Evolutionary conservation across 768 basidiomycete genomes (phyloP), one percentile per base, ranked within the genome.

Genomic region (Termitomyces sp.): DNA sequence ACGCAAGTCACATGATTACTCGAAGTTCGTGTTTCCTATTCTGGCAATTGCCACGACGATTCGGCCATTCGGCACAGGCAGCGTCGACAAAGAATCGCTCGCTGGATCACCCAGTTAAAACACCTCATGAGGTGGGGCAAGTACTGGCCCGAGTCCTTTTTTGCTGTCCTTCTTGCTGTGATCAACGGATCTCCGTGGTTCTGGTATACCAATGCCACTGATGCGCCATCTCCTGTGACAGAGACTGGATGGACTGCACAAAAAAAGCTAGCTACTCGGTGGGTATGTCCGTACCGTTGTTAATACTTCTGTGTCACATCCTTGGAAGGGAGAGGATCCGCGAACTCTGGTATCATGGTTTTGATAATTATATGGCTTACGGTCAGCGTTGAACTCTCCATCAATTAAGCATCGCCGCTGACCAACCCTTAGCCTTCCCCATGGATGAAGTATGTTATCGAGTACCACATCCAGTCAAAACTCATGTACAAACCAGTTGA

Each of bases 281-380:
- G 65, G 56, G 80, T 67, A 56, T 33, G 18, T 42, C 26, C 43
- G 4, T 16, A 22, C 52, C 7, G 24, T 4, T 28, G 13, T n/a
- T 24, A 45, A 14, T 38, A 22, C 9, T 49, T 24, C 45, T 18
- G 53, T 35, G 38, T 57, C 36, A 38, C 33, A 32, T 36, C 16
- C 10, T 47, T 58, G 36, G 6, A 62, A 93, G 92, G 46, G 81
- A 92, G 63, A 79, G 78, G 65, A 86, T 85, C 9, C 83, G 87
- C 45, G 83, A 88, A 54, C 73, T 96, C 5, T 97, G 92, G 88
- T 87, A 91, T 66, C 94, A 96, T 76, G 94, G 94, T 0, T 97
- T 87, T 66, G 71, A 91, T 65, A 85, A 83, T 64, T 97, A 97
- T 70, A 95, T 96, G 94, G 79, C 73, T 48, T 82, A 81, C 68